Conservation (phyloP, 306 rosid species). For the Dalbergia cochinchinensis region DNA sequence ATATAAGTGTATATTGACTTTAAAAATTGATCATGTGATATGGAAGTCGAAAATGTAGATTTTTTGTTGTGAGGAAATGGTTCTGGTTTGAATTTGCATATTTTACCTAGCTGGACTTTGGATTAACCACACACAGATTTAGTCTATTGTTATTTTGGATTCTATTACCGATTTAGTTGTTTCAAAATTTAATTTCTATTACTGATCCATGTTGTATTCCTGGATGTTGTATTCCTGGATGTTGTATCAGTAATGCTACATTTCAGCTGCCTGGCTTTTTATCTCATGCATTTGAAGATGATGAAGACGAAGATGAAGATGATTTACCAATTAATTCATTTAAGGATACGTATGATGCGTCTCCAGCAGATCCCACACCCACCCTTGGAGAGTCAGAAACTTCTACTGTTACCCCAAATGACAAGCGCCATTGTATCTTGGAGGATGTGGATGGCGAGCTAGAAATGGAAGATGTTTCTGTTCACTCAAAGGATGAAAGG, state of each 20-base stretch:
- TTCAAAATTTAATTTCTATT: slow-evolving; percentile 7
- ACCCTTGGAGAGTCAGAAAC: slow-evolving; percentile 77
- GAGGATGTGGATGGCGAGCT: slow-evolving; percentile 98
- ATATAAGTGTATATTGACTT: not conserved
- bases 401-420: slow-evolving; percentile 75
- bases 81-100: slow-evolving; percentile 25
- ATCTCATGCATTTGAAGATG: slow-evolving; percentile 83
- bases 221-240: slow-evolving; percentile 45
- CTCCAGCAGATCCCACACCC: slow-evolving; percentile 56
- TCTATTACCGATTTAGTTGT: slow-evolving; percentile 9
- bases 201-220: slow-evolving; percentile 45
- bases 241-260: slow-evolving; percentile 88
- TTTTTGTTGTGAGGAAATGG: not conserved
- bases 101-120: slow-evolving; percentile 33
- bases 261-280: slow-evolving; percentile 95
- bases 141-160: slow-evolving; percentile 28
- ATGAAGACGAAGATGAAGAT: slow-evolving; percentile 79
- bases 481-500: slow-evolving; percentile 81
- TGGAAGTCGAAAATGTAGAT: not conserved
- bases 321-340: slow-evolving; percentile 63
- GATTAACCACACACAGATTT: slow-evolving; percentile 15
- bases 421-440: slow-evolving; percentile 93
- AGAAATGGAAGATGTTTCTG: slow-evolving; percentile 99
- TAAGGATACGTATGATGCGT: slow-evolving; percentile 64
- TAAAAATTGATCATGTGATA: not conserved